Conservation (phyloP, 495 filamentous ascomycete species). For the Choiromyces venosus region DNA sequence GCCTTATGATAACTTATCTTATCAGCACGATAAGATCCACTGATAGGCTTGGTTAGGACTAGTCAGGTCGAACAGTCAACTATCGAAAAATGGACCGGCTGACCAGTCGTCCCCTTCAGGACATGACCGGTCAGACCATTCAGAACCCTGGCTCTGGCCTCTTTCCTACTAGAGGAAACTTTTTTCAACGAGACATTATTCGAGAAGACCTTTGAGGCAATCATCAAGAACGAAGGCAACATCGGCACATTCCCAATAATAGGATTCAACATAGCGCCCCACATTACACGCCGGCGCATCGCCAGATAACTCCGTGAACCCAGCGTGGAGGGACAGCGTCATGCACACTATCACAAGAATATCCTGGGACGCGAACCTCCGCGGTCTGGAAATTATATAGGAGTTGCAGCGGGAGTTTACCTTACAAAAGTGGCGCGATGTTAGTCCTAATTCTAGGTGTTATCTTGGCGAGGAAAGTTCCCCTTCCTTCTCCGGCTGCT, state of each 20-base stretch:
- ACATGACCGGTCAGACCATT: no score
- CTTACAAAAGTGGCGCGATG: conserved; percentile 40
- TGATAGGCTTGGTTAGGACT: conserved; percentile 48
- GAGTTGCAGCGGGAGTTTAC: conserved; percentile 47
- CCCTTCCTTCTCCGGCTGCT: no score
- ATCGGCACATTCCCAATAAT: conserved; percentile 33
- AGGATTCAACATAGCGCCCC: conserved; percentile 43
- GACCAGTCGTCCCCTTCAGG: no score
- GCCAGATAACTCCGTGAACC: conserved; percentile 50
- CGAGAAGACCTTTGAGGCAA: conserved; percentile 41
- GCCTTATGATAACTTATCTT: no score
- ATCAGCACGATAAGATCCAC: no score
- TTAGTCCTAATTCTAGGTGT: conserved; percentile 46
- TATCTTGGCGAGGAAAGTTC: conserved; percentile 47
- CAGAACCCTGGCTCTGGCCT: no score
- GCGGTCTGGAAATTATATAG: conserved; percentile 18
- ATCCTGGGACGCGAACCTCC: conserved; percentile 8
- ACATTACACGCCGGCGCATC: conserved; percentile 41
- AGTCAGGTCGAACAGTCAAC: conserved; percentile 51
- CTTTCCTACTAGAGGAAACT: conserved; percentile 49
- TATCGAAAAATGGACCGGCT: conserved; percentile 52
- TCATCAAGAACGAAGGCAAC: conserved; percentile 52
- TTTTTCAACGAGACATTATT: conserved; percentile 43
- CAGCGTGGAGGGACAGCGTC: conserved; percentile 52
- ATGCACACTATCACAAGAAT: conserved; percentile 49